These are phyloP conservation scores for Phytophthora sp. DNA, from an alignment of 352 stramenopile species.

Conservation along the genomic window DNA sequence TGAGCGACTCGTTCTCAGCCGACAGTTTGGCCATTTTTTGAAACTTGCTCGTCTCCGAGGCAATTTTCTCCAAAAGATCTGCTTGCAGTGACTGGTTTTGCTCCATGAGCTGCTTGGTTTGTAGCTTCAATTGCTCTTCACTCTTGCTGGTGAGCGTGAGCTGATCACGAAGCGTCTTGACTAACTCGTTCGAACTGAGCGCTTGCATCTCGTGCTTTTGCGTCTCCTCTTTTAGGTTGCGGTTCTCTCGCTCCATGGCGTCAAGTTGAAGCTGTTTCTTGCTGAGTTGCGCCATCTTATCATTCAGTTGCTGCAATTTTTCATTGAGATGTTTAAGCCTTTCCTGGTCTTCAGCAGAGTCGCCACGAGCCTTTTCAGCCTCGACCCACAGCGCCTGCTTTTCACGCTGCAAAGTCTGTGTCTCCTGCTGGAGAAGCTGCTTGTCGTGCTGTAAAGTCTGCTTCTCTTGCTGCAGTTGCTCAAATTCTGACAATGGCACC, in stretches of 20 bases:
- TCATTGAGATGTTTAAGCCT: conserved; percentile 48
- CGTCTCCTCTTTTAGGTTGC: conserved; percentile 60
- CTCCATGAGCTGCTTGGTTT: conserved; percentile 73
- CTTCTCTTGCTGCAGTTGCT: conserved; percentile 49
- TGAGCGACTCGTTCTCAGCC: conserved; percentile 61
- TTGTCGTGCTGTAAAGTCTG: conserved; percentile 41
- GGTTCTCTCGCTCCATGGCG: conserved; percentile 58
- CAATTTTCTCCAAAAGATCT: conserved; percentile 76
- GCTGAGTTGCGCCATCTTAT: conserved; percentile 34
- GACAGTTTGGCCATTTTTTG: conserved; percentile 71
- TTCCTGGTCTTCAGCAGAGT: conserved; percentile 32
- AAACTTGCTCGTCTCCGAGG: conserved; percentile 65
- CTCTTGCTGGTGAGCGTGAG: conserved; percentile 58
- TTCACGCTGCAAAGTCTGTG: conserved; percentile 48
- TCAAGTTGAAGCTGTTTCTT: conserved; percentile 55
- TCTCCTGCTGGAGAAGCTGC: conserved; percentile 41
- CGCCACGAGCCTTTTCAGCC: conserved; percentile 27
- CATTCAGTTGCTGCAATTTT: conserved; percentile 40
- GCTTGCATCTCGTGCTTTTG: conserved; percentile 70
- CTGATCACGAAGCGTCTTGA: conserved; percentile 64
- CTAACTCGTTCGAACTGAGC: conserved; percentile 53
- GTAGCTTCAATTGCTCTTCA: conserved; percentile 74
- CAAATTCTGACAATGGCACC: conserved; percentile 38
- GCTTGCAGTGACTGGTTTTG: conserved; percentile 70
- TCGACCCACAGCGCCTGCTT: conserved; percentile 23